A percentile compares a stretch with the other conserved stretches of the same genome.
Conservation (phyloP, 2,329 filamentous ascomycete species). For the Colletotrichum tamarilloi region DNA sequence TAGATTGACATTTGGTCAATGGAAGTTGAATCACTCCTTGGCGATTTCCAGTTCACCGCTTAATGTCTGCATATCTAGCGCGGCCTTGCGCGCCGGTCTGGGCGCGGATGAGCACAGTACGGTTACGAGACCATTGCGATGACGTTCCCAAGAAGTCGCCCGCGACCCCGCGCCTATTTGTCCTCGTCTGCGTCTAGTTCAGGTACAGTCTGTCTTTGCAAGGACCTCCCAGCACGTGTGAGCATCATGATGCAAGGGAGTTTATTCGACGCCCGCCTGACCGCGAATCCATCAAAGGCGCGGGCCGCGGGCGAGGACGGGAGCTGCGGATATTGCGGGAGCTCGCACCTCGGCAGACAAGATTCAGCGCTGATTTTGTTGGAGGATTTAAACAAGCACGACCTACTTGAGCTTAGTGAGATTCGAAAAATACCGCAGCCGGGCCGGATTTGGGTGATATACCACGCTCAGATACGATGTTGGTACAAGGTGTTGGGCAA, state of each 20-base stretch:
- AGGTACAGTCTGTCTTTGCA: background rate
- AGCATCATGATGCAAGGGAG: background rate
- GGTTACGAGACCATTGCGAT: background rate
- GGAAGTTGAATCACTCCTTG: background rate
- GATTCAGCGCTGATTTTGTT: background rate
- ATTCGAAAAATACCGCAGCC: background rate
- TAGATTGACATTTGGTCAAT: background rate
- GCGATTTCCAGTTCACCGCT: background rate
- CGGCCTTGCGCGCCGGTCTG: background rate
- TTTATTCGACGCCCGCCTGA: background rate
- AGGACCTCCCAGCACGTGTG: background rate
- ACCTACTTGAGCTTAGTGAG: background rate
- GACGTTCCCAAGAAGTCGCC: background rate
- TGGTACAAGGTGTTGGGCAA: background rate
- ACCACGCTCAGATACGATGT: background rate
- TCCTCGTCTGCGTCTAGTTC: background rate
- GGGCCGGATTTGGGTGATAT: background rate
- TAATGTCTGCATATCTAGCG: background rate
- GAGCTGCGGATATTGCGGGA: background rate
- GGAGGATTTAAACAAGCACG: background rate
- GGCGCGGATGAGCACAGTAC: background rate
- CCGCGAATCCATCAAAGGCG: background rate
- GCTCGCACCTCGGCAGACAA: background rate
- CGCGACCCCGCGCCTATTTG: background rate
- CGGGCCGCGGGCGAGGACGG: background rate